phyloP scores from a whole-genome alignment of 805 yeast species.

The Candida schatavii region DNA sequence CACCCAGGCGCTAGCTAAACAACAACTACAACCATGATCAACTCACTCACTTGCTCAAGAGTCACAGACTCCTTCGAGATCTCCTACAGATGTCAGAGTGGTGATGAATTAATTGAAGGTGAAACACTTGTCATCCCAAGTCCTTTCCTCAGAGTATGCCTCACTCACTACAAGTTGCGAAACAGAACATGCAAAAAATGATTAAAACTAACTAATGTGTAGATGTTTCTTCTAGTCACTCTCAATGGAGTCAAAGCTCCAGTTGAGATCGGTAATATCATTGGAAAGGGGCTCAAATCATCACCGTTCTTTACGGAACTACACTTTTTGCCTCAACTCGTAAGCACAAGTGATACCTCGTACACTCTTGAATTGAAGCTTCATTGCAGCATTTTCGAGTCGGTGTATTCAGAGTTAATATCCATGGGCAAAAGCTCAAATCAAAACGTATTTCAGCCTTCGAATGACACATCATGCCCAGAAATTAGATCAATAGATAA shows the following conservation, averaged over 20 bases:
- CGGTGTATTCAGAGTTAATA: slow-evolving; percentile 2
- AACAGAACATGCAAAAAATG: background rate
- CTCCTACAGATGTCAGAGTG: background rate
- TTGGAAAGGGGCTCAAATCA: background rate
- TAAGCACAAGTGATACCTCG: slow-evolving; percentile 5
- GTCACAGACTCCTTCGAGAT: background rate
- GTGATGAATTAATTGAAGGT: background rate
- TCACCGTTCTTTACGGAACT: background rate
- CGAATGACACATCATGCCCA: background rate
- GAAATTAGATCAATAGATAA: slow-evolving; percentile 3
- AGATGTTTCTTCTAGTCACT: background rate
- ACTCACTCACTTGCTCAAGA: background rate
- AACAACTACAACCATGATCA: too few relatives aligned
- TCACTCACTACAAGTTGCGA: background rate
- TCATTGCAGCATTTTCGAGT: slow-evolving; percentile 10
- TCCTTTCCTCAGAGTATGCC: slow-evolving; percentile 9
- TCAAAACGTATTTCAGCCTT: background rate
- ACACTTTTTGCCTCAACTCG: slow-evolving; percentile 2
- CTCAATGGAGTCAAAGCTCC: background rate
- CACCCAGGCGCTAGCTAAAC: too few relatives aligned
- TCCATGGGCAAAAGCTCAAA: too few relatives aligned
- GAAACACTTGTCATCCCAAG: slow-evolving; percentile 8
- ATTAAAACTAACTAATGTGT: background rate
- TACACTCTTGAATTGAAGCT: slow-evolving; percentile 7
- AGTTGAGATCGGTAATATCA: background rate